Conservation (phyloP, 805 yeast genomes). For the Metschnikowia lunata region DNA sequence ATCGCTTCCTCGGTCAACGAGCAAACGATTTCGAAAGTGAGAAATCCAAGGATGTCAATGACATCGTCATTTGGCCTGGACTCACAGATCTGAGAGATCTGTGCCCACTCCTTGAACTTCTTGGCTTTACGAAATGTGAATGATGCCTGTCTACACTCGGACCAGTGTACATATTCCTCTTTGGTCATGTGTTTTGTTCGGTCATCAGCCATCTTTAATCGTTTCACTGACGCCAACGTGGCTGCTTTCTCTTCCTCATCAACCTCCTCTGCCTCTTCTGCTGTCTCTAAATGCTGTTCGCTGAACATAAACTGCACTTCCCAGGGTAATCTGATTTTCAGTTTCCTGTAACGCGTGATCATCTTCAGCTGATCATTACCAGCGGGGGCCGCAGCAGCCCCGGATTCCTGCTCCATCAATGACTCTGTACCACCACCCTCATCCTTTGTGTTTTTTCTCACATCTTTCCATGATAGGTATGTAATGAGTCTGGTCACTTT, state of each 20-base stretch:
- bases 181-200: conserved; percentile 90
- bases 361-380: conserved; percentile 37
- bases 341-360: conserved; percentile 56
- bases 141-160: conserved; percentile 96
- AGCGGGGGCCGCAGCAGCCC: conserved; percentile 29
- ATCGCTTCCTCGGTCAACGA: conserved; percentile 89
- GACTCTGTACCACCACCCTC: conserved; percentile 48
- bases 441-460: conserved; percentile 71
- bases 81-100: conserved; percentile 76
- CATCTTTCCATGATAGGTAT: conserved; percentile 94
- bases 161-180: conserved; percentile 98
- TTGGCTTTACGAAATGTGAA: conserved; percentile 94
- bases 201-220: conserved; percentile 90
- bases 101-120: conserved; percentile 95
- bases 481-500: conserved; percentile 89
- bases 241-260: conserved; percentile 93
- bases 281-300: conserved; percentile 78
- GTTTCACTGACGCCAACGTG: conserved; percentile 77
- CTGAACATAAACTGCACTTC: conserved; percentile 90
- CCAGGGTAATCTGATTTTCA: conserved; percentile 88
- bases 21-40: conserved; percentile 96
- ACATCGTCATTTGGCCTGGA: conserved; percentile 94
- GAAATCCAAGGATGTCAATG: conserved; percentile 88
- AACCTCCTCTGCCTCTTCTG: conserved; percentile 51
- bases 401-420: conserved; percentile 48